Conservation (phyloP, 2,329 filamentous ascomycete species). For the Cordyceps militaris region DNA sequence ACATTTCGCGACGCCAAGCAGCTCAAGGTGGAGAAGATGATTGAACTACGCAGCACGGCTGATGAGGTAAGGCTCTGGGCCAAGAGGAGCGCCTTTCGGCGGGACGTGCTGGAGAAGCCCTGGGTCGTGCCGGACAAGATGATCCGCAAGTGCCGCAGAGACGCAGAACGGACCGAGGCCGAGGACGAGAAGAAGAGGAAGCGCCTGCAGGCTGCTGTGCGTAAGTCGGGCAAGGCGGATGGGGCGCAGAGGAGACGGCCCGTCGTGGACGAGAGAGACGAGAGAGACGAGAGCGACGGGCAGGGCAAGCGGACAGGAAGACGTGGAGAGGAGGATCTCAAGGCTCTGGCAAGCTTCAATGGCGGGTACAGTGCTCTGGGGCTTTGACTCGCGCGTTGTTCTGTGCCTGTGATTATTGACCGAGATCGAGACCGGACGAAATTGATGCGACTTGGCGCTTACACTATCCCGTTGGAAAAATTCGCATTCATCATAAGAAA, state of each 20-base stretch:
- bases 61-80: constrained; percentile 55
- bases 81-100: constrained; percentile 43
- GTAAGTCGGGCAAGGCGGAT: background rate
- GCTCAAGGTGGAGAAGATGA: constrained; percentile 45
- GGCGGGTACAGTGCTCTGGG: constrained; percentile 30
- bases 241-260: background rate
- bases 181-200: constrained; percentile 22
- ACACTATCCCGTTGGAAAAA: background rate
- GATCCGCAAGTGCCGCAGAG: constrained; percentile 42
- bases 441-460: background rate
- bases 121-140: constrained; percentile 48
- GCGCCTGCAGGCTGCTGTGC: constrained; percentile 16
- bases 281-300: background rate
- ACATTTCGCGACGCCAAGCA: constrained; percentile 43
- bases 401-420: background rate
- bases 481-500: background rate
- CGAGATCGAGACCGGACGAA: background rate
- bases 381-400: constrained; percentile 19
- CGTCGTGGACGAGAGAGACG: background rate
- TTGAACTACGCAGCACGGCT: constrained; percentile 42
- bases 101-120: constrained; percentile 41
- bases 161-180: constrained; percentile 32
- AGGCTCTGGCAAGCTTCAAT: constrained; percentile 14
- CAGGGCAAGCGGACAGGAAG: background rate
- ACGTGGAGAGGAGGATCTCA: constrained; percentile 9